phyloP scores from a whole-genome alignment of 208 protist genomes.

The Plasmodiophora brassicae region DNA sequence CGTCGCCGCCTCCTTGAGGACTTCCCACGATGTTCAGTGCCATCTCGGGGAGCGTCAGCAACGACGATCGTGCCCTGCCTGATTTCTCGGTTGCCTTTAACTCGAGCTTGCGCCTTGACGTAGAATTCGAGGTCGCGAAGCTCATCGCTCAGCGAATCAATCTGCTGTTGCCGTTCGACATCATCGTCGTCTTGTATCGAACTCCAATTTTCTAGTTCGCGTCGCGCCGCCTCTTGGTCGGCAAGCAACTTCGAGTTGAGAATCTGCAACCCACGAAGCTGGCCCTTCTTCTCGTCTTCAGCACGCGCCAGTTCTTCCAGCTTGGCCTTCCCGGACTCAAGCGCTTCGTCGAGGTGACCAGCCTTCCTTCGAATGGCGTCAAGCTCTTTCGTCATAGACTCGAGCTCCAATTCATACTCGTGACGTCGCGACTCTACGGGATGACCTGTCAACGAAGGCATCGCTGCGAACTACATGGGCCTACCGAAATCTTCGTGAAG shows the following conservation, averaged over 20 bases:
- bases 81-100: background rate
- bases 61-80: too few species aligned
- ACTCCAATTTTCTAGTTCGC: background rate
- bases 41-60: too few species aligned
- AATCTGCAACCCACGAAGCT: background rate
- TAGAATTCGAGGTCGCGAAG: background rate
- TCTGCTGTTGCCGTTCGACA: background rate
- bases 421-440: background rate
- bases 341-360: background rate
- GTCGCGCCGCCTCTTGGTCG: background rate
- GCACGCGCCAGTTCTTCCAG: background rate
- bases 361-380: background rate
- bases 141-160: background rate
- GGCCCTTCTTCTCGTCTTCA: background rate
- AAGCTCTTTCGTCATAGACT: background rate
- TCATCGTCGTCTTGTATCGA: background rate
- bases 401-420: background rate
- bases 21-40: too few species aligned
- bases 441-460: too few species aligned
- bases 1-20: too few species aligned
- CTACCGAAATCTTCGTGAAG: background rate
- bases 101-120: background rate
- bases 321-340: background rate
- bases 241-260: background rate
- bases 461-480: too few species aligned